Conservation (phyloP, 257 asterid genomes). For the Craterostigma plantagineum region DNA sequence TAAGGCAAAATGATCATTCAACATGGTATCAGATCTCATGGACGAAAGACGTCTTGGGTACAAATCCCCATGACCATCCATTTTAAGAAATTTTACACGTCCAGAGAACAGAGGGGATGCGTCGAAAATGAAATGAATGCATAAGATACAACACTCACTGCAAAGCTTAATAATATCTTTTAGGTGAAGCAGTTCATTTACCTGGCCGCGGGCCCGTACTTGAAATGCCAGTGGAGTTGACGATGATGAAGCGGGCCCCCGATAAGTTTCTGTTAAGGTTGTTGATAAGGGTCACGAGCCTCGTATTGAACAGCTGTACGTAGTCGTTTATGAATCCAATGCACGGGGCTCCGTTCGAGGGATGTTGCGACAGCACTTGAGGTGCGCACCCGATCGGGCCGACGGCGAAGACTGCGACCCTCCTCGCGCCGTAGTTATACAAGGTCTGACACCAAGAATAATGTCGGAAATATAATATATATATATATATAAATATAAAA, state of each 20-base stretch:
- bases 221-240: conserved; percentile 12
- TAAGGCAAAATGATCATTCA: too few relatives aligned
- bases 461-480: neutral
- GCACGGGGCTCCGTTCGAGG: conserved; percentile 10
- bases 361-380: neutral
- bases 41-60: too few relatives aligned
- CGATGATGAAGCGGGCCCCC: conserved; percentile 14
- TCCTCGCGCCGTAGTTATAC: conserved; percentile 33
- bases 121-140: too few relatives aligned
- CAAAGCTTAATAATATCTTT: too few relatives aligned
- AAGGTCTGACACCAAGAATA: conserved; percentile 11
- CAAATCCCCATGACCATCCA: too few relatives aligned
- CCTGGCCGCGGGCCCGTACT: neutral
- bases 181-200: too few relatives aligned
- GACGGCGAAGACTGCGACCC: conserved; percentile 20
- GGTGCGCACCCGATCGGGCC: conserved; percentile 20
- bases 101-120: too few relatives aligned
- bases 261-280: conserved; percentile 10
- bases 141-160: too few relatives aligned
- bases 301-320: conserved; percentile 10
- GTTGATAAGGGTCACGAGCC: conserved; percentile 16
- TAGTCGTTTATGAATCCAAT: conserved; percentile 13
- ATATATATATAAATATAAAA: too few relatives aligned
- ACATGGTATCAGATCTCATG: too few relatives aligned
- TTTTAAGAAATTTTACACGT: too few relatives aligned